Evolutionary conservation across 2,329 filamentous ascomycete species (phyloP), one percentile per base, ranked within the genome.

Genomic region (Talaromyces marneffei): DNA sequence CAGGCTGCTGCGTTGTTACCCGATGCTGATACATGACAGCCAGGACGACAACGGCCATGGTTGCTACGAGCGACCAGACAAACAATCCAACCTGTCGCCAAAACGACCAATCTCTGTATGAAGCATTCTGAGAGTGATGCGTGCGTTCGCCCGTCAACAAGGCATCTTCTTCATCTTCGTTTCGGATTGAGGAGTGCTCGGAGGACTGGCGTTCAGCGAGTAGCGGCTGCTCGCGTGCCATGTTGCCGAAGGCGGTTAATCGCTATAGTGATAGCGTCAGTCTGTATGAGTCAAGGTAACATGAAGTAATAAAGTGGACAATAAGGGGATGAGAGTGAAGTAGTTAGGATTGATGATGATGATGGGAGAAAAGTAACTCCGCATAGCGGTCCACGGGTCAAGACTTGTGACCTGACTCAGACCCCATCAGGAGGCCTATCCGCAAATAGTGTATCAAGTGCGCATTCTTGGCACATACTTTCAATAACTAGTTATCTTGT

Each of bases 61-160:
- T 96, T 18, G 92, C 91, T 25, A 93, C 68, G 16, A 94, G 75
- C 4, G 92, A 91, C 92, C 92, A 96, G 54, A 83, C 77, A 71
- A 96, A 92, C 65, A 96, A 78, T 25, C 87, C 83, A 57, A 90
- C 75, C 72, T 97, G 91, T 64, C 89, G 85, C 85, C 85, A 89
- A 71, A 83, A 81, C 60, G 83, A 73, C 74, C 84, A 83, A 62
- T 74, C 75, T 59, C 77, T 23, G n/a, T 40, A 75, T 50, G 71
- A 67, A 57, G 67, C 64, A 58, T 67, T 64, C 27, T 64, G 52
- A 39, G 46, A 23, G n/a, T 70, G 72, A 54, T 63, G 66, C 4
- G 69, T 71, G n/a, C 70, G 73, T 69, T 86, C 74, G 65, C 87
- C 81, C 39, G 85, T 83, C 61, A 87, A 74, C 63, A 89, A 76